phyloP scores from a whole-genome alignment of 2,329 filamentous ascomycete species.

The Berkeleyomyces rouxiae region DNA sequence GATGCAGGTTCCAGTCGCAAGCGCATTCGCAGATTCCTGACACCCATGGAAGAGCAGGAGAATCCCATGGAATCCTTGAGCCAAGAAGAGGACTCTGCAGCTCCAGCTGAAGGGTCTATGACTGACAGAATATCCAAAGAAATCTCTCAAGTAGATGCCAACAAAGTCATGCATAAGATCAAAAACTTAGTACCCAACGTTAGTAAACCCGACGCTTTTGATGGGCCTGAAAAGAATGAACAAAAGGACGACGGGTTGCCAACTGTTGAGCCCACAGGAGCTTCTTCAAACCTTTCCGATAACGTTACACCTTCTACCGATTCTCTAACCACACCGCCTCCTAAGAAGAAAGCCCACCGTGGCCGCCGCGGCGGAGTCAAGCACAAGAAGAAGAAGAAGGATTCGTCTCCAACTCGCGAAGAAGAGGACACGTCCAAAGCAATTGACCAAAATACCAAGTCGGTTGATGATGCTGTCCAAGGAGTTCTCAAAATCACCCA shows the following conservation, averaged over 20 bases:
- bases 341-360: slow-evolving; percentile 49
- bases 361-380: slow-evolving; percentile 57
- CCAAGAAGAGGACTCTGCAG: background rate
- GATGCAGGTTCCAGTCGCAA: slow-evolving; percentile 8
- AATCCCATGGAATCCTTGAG: slow-evolving; percentile 5
- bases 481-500: slow-evolving; percentile 42
- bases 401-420: slow-evolving; percentile 32
- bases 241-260: background rate
- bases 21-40: slow-evolving; percentile 9
- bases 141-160: background rate
- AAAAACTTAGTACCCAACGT: background rate
- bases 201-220: background rate
- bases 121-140: background rate
- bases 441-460: slow-evolving; percentile 11
- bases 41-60: slow-evolving; percentile 10
- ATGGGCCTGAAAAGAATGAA: background rate
- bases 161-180: background rate
- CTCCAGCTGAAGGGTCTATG: background rate
- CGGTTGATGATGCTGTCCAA: slow-evolving; percentile 45
- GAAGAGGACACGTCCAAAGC: slow-evolving; percentile 24
- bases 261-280: background rate
- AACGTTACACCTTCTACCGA: background rate
- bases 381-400: slow-evolving; percentile 41
- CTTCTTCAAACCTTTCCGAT: slow-evolving; percentile 6
- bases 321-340: slow-evolving; percentile 18